Evolutionary conservation across 225 moss, liverwort and hornwort genomes (phyloP).

Genomic region (Pleurozium schreberi): DNA sequence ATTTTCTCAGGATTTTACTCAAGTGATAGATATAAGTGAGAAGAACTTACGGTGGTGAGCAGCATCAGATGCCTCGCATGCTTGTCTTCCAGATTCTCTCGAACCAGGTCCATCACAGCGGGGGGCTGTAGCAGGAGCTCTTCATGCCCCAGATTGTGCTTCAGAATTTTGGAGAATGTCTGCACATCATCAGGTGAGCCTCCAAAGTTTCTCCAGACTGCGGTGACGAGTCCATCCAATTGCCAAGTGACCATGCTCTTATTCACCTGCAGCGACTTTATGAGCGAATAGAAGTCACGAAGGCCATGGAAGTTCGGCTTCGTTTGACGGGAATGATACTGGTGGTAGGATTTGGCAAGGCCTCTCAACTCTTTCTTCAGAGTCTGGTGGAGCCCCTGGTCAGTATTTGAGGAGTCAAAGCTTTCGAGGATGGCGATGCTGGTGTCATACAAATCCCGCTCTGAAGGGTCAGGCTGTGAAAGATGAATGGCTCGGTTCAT

Average conservation of each 20-base stretch:
- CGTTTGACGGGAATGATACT: constrained; percentile 35
- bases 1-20: neutral
- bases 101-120: constrained; percentile 39
- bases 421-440: constrained; percentile 47
- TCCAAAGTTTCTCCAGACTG: constrained; percentile 53
- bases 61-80: constrained; percentile 56
- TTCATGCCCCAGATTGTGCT: constrained; percentile 28
- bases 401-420: constrained; percentile 5
- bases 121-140: constrained; percentile 41
- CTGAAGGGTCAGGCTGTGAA: constrained; percentile 50
- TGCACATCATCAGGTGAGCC: constrained; percentile 48
- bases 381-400: constrained; percentile 5
- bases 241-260: constrained; percentile 18
- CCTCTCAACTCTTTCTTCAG: constrained; percentile 13
- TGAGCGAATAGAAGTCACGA: constrained; percentile 54
- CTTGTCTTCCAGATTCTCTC: constrained; percentile 44
- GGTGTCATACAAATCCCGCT: constrained; percentile 34
- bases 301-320: constrained; percentile 52
- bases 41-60: constrained; percentile 31
- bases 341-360: constrained; percentile 28
- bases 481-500: constrained; percentile 65
- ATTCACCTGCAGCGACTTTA: constrained; percentile 30
- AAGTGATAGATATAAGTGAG: neutral
- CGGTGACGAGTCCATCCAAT: constrained; percentile 25
- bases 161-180: constrained; percentile 25